A percentile compares a stretch with the other conserved stretches of the same genome.
Evolutionary conservation across 2,329 filamentous ascomycete genomes (phyloP).

Genomic region (Monilinia polystroma): DNA sequence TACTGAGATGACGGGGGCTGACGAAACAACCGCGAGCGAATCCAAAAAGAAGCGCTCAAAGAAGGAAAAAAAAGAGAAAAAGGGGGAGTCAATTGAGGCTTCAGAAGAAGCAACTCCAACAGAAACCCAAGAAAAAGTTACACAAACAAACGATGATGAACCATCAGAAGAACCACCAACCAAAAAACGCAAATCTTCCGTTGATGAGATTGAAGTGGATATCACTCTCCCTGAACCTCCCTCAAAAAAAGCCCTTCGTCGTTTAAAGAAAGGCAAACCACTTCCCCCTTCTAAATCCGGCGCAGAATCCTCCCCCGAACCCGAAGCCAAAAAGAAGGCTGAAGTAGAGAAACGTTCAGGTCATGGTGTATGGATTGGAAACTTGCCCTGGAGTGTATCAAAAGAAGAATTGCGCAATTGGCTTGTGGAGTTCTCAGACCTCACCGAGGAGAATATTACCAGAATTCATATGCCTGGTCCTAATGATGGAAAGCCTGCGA

Average conservation of each 20-base stretch:
- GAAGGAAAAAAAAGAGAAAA: constrained; percentile 22
- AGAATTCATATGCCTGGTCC: constrained; percentile 60
- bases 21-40: not conserved
- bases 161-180: constrained; percentile 29
- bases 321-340: constrained; percentile 43
- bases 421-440: constrained; percentile 69
- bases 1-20: constrained; percentile 7
- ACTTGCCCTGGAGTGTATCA: constrained; percentile 80
- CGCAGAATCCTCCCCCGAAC: constrained; percentile 43
- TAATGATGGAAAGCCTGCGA: constrained; percentile 44
- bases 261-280: constrained; percentile 78
- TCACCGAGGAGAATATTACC: constrained; percentile 71
- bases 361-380: constrained; percentile 93
- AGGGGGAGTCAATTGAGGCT: not conserved
- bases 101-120: not conserved
- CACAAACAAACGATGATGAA: constrained; percentile 22
- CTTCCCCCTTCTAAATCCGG: constrained; percentile 48
- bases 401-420: constrained; percentile 74
- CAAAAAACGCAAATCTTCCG: constrained; percentile 67
- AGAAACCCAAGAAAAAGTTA: constrained; percentile 3
- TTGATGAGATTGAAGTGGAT: constrained; percentile 83
- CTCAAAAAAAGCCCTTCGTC: constrained; percentile 89
- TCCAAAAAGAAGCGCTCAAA: constrained; percentile 27
- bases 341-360: constrained; percentile 64
- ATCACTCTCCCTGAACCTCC: constrained; percentile 85